Evolutionary conservation across 768 basidiomycete species (phyloP), one percentile per base, ranked within the genome.

Genomic region (Xerocomus potaroensis): DNA sequence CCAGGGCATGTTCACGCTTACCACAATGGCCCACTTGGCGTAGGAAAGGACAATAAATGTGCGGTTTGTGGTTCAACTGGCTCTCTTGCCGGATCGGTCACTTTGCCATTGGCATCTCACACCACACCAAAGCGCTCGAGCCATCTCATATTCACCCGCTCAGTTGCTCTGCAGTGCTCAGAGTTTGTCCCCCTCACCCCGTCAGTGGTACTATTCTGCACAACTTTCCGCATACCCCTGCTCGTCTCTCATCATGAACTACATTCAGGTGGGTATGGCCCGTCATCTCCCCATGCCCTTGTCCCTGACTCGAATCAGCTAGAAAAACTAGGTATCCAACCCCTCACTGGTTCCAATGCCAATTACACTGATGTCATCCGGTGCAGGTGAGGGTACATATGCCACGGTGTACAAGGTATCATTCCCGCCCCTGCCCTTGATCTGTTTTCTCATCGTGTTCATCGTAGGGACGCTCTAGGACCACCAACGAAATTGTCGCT

Each of bases 401-500:
- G 93, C 93, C 31, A 94, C 91, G 7, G 93, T 95, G n/a, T 95
- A 85, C 79, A 96, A 96, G 81, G 92, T 92, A 49, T 36, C 27
- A 69, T 48, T 4, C 27, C 34, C 23, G 22, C 40, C 29, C 29
- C 8, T 19, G 24, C 38, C 37, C 16, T 24, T 5, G 15, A 16
- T 34, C 24, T 21, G 4, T 31, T 42, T 38, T 18, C 48, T 52
- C 26, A 51, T 21, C 31, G n/a, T 12, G 16, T 31, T 48, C 32
- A 16, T 30, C 15, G 19, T 45, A 92, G 90, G 96, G 96, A 14
- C 85, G 95, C 53, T 96, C 93, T 18, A 76, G 94, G 50, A 92
- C 92, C 26, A 98, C 94, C n/a, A 96, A 96, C 59, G 96, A 98
- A 68, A 91, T 96, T 43, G 96, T 99, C 15, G 96, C 96, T 11